These are phyloP conservation scores for Colletotrichum shisoi DNA, from an alignment of 2,329 filamentous ascomycete species.

Conservation along the genomic window DNA sequence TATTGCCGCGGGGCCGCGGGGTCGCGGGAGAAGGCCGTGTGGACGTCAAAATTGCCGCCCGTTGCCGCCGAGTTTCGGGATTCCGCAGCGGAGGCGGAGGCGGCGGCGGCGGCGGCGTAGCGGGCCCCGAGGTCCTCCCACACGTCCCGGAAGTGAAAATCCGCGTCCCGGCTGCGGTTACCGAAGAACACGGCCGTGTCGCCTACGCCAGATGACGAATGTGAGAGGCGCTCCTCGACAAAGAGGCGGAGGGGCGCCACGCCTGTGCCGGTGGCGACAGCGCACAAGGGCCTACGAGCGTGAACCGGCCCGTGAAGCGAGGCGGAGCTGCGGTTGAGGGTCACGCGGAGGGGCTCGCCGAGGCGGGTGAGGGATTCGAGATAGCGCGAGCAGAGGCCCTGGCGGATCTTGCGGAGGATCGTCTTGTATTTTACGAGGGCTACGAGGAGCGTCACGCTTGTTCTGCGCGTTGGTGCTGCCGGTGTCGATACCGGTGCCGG, in stretches of 20 bases:
- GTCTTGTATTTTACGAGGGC: slow-evolving; percentile 93
- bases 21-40: slow-evolving; percentile 61
- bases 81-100: slow-evolving; percentile 13
- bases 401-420: slow-evolving; percentile 80
- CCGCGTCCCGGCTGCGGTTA: slow-evolving; percentile 74
- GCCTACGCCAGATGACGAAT: slow-evolving; percentile 40
- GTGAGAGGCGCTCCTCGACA: slow-evolving; percentile 72
- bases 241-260: slow-evolving; percentile 84
- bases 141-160: slow-evolving; percentile 84
- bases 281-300: slow-evolving; percentile 67
- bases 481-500: slow-evolving; percentile 37
- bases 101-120: slow-evolving; percentile 26
- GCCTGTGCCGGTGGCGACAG: slow-evolving; percentile 86
- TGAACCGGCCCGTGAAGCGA: slow-evolving; percentile 52
- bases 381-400: slow-evolving; percentile 91
- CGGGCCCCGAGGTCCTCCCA: slow-evolving; percentile 60
- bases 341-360: slow-evolving; percentile 68
- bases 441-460: slow-evolving; percentile 74
- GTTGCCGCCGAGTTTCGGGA: slow-evolving; percentile 38
- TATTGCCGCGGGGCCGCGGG: slow-evolving; percentile 58
- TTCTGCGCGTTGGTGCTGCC: slow-evolving; percentile 35
- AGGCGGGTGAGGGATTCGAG: slow-evolving; percentile 67
- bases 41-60: slow-evolving; percentile 42
- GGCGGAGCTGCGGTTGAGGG: slow-evolving; percentile 58
- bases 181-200: slow-evolving; percentile 78